Conservation (phyloP, 2,329 filamentous ascomycete genomes). For the Cercospora sp. region DNA sequence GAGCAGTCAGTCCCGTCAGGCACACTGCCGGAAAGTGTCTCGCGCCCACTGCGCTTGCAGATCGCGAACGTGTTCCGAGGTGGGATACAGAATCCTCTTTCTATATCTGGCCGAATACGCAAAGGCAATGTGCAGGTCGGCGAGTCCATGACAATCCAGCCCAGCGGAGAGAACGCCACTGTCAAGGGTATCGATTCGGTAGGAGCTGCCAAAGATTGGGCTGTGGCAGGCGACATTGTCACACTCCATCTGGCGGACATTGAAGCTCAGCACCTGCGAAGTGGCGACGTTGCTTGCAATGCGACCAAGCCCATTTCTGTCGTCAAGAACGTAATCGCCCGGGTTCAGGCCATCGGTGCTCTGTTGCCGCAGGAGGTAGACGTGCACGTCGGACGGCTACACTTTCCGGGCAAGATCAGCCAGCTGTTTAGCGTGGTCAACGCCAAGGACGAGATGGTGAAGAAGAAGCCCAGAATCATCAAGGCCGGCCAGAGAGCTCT, state of each 20-base stretch:
- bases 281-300: constrained; percentile 84
- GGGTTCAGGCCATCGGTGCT: constrained; percentile 85
- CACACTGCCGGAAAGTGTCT: constrained; percentile 45
- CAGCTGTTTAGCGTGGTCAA: constrained; percentile 73
- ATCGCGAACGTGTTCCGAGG: constrained; percentile 84
- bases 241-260: constrained; percentile 82
- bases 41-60: constrained; percentile 80
- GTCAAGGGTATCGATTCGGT: constrained; percentile 82
- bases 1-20: constrained; percentile 75
- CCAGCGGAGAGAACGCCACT: constrained; percentile 75
- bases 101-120: constrained; percentile 82
- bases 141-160: constrained; percentile 76
- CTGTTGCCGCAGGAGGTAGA: constrained; percentile 87
- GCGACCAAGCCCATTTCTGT: constrained; percentile 62
- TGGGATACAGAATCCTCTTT: constrained; percentile 76
- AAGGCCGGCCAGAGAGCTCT: constrained; percentile 74
- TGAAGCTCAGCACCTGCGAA: constrained; percentile 68
- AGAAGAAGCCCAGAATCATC: constrained; percentile 83
- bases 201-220: constrained; percentile 75
- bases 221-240: constrained; percentile 86
- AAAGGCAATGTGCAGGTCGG: constrained; percentile 81
- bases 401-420: constrained; percentile 72
- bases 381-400: constrained; percentile 80
- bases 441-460: constrained; percentile 68
- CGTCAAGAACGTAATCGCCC: constrained; percentile 73